phyloP scores from a whole-genome alignment of 805 yeast species.

The Metschnikowia arizonensis region DNA sequence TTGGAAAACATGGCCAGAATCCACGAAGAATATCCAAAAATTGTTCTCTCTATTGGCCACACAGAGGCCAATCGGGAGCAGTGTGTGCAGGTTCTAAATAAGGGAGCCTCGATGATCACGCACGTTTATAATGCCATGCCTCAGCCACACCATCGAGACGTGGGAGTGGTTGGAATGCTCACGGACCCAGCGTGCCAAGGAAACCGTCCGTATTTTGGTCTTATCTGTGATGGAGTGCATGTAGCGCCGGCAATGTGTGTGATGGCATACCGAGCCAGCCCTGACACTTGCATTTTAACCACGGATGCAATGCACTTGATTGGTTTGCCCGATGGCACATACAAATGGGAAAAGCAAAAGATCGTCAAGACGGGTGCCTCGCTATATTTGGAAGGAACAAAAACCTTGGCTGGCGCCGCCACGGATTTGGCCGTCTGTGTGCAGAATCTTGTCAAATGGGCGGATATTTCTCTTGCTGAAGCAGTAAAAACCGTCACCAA shows the following conservation, averaged over 20 bases:
- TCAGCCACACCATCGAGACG: slow-evolving; percentile 54
- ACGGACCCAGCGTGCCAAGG: slow-evolving; percentile 24
- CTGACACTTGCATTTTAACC: slow-evolving; percentile 51
- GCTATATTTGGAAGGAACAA: slow-evolving; percentile 48
- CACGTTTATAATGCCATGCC: slow-evolving; percentile 64
- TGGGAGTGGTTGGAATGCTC: slow-evolving; percentile 51
- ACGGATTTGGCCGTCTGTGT: slow-evolving; percentile 50
- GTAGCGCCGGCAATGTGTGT: slow-evolving; percentile 52
- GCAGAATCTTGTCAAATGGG: slow-evolving; percentile 49
- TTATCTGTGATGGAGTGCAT: slow-evolving; percentile 57
- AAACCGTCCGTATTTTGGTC: slow-evolving; percentile 46
- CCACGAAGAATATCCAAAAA: slow-evolving; percentile 21
- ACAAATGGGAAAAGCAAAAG: slow-evolving; percentile 47
- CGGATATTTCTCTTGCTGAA: slow-evolving; percentile 43
- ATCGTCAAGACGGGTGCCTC: slow-evolving; percentile 47
- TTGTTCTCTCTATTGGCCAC: slow-evolving; percentile 47
- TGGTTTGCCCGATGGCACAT: slow-evolving; percentile 55
- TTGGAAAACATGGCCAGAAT: slow-evolving; percentile 40
- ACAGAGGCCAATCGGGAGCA: slow-evolving; percentile 39
- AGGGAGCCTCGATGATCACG: slow-evolving; percentile 59
- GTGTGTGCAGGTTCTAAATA: slow-evolving; percentile 40
- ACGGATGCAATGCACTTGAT: slow-evolving; percentile 58
- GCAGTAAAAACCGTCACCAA: slow-evolving; percentile 56
- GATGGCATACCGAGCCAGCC: slow-evolving; percentile 47
- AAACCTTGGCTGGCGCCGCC: slow-evolving; percentile 61